Conservation (phyloP, 129 eudicot genomes). For the Flaveria brownii region DNA sequence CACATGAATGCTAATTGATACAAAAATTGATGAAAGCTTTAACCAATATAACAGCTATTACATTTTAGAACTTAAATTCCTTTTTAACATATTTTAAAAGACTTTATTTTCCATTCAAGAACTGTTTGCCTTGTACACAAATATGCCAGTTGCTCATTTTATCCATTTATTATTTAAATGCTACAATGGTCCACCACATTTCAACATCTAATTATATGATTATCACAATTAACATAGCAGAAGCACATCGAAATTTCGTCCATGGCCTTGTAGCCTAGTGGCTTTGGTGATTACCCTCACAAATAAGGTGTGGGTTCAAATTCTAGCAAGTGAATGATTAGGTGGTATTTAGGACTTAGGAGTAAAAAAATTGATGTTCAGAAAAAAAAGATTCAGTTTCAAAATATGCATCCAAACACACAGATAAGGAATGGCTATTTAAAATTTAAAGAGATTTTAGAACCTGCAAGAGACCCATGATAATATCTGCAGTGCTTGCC, state of each 20-base stretch:
- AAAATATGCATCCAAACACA: neutral
- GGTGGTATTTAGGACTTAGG: no score
- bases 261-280: no score
- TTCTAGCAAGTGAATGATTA: no score
- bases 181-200: neutral
- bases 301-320: no score
- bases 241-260: neutral
- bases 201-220: neutral
- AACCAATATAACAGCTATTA: no score
- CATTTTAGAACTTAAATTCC: no score
- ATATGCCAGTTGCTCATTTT: neutral
- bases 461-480: constrained; percentile 85
- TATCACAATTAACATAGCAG: neutral
- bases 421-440: neutral
- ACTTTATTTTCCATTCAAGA: neutral
- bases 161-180: neutral
- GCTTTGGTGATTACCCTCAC: no score
- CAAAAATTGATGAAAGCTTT: no score
- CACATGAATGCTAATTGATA: no score
- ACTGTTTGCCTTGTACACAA: neutral
- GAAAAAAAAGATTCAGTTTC: neutral
- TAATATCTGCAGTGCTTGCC: constrained; percentile 60
- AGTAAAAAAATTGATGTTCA: no score
- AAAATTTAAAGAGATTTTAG: neutral
- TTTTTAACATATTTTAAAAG: no score